Base-by-base conservation (phyloP, 75 land plant genomes). In the Isoetes taiwanensis region DNA sequence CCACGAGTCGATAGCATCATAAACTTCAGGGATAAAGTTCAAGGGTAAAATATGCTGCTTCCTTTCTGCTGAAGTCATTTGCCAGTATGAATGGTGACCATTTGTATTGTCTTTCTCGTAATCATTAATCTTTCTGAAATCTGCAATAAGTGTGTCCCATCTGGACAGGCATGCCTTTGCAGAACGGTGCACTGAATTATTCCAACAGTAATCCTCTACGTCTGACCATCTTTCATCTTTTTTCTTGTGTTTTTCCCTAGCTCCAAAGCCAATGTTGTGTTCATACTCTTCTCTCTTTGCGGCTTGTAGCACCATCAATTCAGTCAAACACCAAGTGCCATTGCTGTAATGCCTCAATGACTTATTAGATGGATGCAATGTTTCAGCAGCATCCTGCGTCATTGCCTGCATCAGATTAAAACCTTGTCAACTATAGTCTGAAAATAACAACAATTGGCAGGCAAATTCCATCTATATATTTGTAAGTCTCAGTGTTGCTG, bases 231-330 rank as follows among this genome's bases (percentile, higher is more conserved):
- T 46, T 55, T 62, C 64, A 35, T 46, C 46, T 19, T 52, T 54
- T 0, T 52, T 43, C 11, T 42, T 43, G 31, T 61, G 64, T 54
- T 61, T 61, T 4, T 41, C 32, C 53, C 52, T 14, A 0, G 63
- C 34, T 0, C 23, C 63, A 2, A 37, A 34, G 17, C 48, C 48
- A 1, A 40, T 39, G 21, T 42, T 41, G 21, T 46, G 32, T 14
- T 39, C 64, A 39, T 39, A 40, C 28, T 62, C 64, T 33, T 62
- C 64, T 29, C 34, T n/a, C 54, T 62, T 62, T 21, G 64, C 64
- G 0, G 35, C 21, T 25, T 61, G 64, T 54, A 61, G 17, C 1
- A 62, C 56, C 14, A 48, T 28, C 54, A 62, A 34, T 32, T 62
- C 64, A 2, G 64, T n/a, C 20, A 62, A 29, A 32, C 28, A 48